These are phyloP conservation scores for Pyricularia sp. DNA, from an alignment of 2,329 filamentous ascomycete species.

Conservation along the genomic window DNA sequence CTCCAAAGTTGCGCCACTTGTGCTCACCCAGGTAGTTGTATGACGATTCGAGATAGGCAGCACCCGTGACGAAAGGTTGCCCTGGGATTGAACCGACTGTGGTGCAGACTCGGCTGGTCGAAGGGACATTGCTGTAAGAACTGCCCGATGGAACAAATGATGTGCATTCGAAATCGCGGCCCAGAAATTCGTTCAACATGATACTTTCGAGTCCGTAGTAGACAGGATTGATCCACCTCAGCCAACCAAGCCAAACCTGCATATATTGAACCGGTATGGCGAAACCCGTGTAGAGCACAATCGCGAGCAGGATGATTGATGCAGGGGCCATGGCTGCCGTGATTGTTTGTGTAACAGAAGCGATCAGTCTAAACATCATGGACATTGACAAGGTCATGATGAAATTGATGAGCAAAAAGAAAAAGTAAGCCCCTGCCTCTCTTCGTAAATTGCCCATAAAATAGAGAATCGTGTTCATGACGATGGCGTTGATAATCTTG, in stretches of 20 bases:
- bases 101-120: slow-evolving; percentile 17
- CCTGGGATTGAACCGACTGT: slow-evolving; percentile 42
- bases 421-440: slow-evolving; percentile 48
- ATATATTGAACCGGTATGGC: slow-evolving; percentile 38
- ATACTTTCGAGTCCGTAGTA: slow-evolving; percentile 61
- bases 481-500: slow-evolving; percentile 10
- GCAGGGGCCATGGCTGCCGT: slow-evolving; percentile 23
- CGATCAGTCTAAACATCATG: slow-evolving; percentile 48
- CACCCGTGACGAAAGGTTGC: slow-evolving; percentile 41
- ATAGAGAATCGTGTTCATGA: slow-evolving; percentile 28
- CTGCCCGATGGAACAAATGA: slow-evolving; percentile 20
- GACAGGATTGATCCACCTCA: slow-evolving; percentile 61
- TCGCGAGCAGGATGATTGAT: slow-evolving; percentile 28
- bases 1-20: slow-evolving; percentile 57
- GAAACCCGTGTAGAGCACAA: slow-evolving; percentile 39
- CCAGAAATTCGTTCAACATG: slow-evolving; percentile 59
- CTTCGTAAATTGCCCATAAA: slow-evolving; percentile 29
- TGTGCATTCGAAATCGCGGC: slow-evolving; percentile 42
- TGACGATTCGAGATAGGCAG: slow-evolving; percentile 42
- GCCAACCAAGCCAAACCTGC: slow-evolving; percentile 60
- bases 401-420: slow-evolving; percentile 50
- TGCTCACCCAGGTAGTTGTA: slow-evolving; percentile 45
- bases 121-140: neutral
- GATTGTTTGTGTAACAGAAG: slow-evolving; percentile 39
- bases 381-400: slow-evolving; percentile 48